A percentile compares a stretch with the other conserved stretches of the same genome.
phyloP scores from a whole-genome alignment of 441 rosid species.

The Erodium texanum region DNA sequence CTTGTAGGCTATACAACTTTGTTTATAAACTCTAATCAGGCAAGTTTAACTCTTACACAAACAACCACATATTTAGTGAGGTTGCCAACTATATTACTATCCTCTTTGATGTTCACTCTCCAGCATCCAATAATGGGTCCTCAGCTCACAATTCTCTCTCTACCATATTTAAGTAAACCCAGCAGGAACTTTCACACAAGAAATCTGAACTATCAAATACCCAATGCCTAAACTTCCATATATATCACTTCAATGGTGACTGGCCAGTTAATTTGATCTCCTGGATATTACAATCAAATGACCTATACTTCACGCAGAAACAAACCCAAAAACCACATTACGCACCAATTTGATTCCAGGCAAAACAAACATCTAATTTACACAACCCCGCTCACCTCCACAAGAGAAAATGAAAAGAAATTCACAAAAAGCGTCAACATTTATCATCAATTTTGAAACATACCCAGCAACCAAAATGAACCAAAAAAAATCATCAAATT shows the following conservation, averaged over 20 bases:
- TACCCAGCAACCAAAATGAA: not conserved
- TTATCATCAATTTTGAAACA: not conserved
- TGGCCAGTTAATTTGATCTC: not conserved
- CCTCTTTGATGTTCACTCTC: not conserved
- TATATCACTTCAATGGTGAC: too few relatives aligned
- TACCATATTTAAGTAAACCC: not conserved
- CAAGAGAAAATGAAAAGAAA: too few relatives aligned
- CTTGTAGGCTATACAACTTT: not conserved
- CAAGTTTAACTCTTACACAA: not conserved
- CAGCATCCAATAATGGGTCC: not conserved
- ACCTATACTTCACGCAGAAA: not conserved
- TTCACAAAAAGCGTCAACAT: not conserved
- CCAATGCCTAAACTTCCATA: too few relatives aligned
- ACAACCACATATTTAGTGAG: not conserved
- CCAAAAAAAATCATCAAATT: conserved; percentile 7
- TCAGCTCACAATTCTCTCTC: not conserved
- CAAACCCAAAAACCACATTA: not conserved
- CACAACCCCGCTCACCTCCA: not conserved
- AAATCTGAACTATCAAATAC: too few relatives aligned
- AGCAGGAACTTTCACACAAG: not conserved
- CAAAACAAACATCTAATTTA: not conserved
- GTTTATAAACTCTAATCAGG: not conserved
- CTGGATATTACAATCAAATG: not conserved
- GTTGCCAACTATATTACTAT: not conserved
- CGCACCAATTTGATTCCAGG: not conserved